A percentile compares a stretch with the other conserved stretches of the same genome.
Evolutionary conservation across 1,284 basidiomycete species (phyloP).

Genomic region (Melampsora allii-populina): DNA sequence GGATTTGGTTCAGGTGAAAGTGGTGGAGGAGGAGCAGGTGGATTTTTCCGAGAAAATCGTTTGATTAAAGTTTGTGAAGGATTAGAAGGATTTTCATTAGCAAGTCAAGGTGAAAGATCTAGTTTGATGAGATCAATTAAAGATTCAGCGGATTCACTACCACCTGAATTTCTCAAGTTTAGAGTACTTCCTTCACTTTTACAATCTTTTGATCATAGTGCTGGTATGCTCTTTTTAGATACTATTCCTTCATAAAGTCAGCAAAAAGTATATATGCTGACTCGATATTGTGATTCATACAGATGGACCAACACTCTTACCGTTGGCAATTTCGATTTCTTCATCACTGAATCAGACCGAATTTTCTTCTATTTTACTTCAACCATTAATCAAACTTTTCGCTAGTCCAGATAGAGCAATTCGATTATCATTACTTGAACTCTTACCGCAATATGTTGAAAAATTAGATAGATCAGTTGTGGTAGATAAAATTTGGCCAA

Average conservation of each 20-base stretch:
- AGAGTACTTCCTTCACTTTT: slow-evolving; percentile 83
- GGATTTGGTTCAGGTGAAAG: slow-evolving; percentile 29
- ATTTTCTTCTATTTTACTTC: slow-evolving; percentile 67
- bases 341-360: slow-evolving; percentile 63
- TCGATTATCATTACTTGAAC: slow-evolving; percentile 87
- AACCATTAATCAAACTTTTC: slow-evolving; percentile 76
- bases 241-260: not conserved
- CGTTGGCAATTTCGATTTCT: slow-evolving; percentile 38
- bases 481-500: slow-evolving; percentile 84
- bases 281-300: not conserved
- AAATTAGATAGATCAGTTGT: slow-evolving; percentile 81
- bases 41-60: slow-evolving; percentile 81
- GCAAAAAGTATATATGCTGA: not conserved
- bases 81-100: slow-evolving; percentile 80
- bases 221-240: slow-evolving; percentile 53
- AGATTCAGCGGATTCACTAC: slow-evolving; percentile 74
- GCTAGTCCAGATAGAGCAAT: slow-evolving; percentile 86
- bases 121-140: slow-evolving; percentile 59
- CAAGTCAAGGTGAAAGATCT: slow-evolving; percentile 74
- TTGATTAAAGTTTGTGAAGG: slow-evolving; percentile 80
- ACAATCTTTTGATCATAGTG: slow-evolving; percentile 77
- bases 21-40: slow-evolving; percentile 54
- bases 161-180: slow-evolving; percentile 78
- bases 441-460: slow-evolving; percentile 76
- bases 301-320: slow-evolving; percentile 41